Evolutionary conservation across 805 yeast genomes (phyloP).

Genomic region (Kodamaea laetipori): DNA sequence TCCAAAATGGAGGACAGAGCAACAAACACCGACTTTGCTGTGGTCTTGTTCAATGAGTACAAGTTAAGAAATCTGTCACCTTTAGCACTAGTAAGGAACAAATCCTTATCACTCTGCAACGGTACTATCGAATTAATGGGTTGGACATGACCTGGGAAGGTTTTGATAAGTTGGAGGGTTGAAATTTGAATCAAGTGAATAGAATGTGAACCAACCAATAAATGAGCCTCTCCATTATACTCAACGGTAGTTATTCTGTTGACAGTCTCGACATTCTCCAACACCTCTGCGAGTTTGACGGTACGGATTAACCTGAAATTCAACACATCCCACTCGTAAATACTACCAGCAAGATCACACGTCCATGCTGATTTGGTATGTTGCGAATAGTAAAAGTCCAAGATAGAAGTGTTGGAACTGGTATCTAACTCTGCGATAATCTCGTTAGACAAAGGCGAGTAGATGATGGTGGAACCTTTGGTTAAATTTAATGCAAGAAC

Average conservation of each 20-base stretch:
- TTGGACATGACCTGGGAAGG: conserved; percentile 77
- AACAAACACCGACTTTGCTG: conserved; percentile 61
- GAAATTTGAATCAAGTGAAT: conserved; percentile 53
- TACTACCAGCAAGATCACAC: conserved; percentile 56
- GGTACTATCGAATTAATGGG: conserved; percentile 56
- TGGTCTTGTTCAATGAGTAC: conserved; percentile 49
- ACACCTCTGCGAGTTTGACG: conserved; percentile 43
- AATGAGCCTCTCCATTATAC: conserved; percentile 39
- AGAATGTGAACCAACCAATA: conserved; percentile 69
- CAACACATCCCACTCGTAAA: conserved; percentile 63
- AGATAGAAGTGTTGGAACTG: conserved; percentile 47
- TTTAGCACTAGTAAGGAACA: conserved; percentile 68
- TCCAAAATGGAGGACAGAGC: conserved; percentile 62
- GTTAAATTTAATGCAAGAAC: conserved; percentile 63
- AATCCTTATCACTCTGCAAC: conserved; percentile 36
- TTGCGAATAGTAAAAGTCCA: conserved; percentile 49
- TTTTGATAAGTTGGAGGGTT: conserved; percentile 42
- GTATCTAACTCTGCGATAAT: conserved; percentile 54
- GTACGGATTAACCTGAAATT: conserved; percentile 44
- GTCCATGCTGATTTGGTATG: conserved; percentile 54
- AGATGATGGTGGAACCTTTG: conserved; percentile 64
- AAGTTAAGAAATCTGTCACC: conserved; percentile 83
- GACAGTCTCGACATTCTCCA: conserved; percentile 37
- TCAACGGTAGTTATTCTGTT: conserved; percentile 32
- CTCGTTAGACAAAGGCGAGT: conserved; percentile 65